Percentiles rank a stretch among this genome's conserved stretches.
Evolutionary conservation across 371 early-diverging fungal genomes (phyloP).

Genomic region (Lichtheimia hyalospora): DNA sequence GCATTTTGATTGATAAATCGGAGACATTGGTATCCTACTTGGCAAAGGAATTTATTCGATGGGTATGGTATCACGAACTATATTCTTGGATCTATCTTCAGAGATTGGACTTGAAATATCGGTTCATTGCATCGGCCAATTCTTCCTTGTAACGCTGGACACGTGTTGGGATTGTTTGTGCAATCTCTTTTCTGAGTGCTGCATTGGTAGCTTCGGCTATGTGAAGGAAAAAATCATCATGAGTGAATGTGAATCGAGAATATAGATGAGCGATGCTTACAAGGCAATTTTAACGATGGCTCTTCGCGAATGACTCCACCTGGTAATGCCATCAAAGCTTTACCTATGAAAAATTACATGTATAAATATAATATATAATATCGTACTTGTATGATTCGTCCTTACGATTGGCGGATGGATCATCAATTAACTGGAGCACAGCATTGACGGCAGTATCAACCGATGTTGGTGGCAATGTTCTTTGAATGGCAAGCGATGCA

Average conservation of each 20-base stretch:
- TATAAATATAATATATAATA: background rate
- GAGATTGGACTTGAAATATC: background rate
- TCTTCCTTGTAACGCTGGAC: background rate
- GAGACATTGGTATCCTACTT: too few species aligned
- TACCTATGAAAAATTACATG: background rate
- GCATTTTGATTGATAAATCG: too few species aligned
- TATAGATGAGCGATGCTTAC: background rate
- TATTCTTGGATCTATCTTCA: background rate
- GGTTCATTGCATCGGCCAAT: background rate
- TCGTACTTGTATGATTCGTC: background rate
- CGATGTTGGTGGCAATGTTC: too few species aligned
- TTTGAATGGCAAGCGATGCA: too few species aligned
- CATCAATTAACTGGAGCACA: slow-evolving; percentile 1
- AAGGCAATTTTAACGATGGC: background rate
- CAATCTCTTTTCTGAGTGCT: background rate
- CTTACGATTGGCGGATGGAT: slow-evolving; percentile 3
- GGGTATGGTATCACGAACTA: too few species aligned
- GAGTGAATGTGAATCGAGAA: background rate
- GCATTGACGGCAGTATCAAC: slow-evolving; percentile 2
- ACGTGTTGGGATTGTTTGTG: background rate
- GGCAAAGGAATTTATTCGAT: too few species aligned
- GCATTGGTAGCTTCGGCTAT: background rate
- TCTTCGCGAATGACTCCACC: background rate
- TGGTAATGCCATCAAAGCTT: background rate
- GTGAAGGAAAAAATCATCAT: background rate